Evolutionary conservation across 768 basidiomycete genomes (phyloP).

Genomic region (Macrolepiota fuliginosa): DNA sequence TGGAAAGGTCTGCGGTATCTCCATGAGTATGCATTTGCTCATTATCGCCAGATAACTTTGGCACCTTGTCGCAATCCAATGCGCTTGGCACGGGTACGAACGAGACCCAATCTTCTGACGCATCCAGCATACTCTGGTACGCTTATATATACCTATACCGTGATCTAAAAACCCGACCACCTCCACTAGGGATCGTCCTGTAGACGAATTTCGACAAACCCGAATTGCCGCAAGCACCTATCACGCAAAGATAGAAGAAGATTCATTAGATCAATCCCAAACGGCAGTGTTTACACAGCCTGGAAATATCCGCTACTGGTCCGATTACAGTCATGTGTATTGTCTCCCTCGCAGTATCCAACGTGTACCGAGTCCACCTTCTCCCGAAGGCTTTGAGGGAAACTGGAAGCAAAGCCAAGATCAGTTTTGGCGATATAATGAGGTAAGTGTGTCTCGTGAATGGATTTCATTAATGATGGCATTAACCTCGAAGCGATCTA

Average conservation of each 20-base stretch:
- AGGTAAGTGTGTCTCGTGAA: conserved; percentile 36
- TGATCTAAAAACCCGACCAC: neutral
- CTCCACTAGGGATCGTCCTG: conserved; percentile 11
- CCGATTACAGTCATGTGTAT: conserved; percentile 64
- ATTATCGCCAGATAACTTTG: conserved; percentile 56
- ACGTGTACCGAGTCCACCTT: conserved; percentile 53
- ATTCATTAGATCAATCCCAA: conserved; percentile 1
- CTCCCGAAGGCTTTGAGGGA: conserved; percentile 50
- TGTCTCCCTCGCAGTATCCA: conserved; percentile 68
- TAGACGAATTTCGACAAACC: conserved; percentile 15
- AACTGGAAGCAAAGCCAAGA: conserved; percentile 58
- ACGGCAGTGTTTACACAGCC: conserved; percentile 13
- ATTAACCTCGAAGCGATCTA: conserved; percentile 22
- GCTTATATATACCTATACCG: conserved; percentile 4
- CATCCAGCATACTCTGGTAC: conserved; percentile 14
- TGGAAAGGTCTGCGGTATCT: conserved; percentile 47
- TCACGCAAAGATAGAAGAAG: conserved; percentile 40
- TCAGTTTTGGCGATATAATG: conserved; percentile 49
- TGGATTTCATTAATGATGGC: neutral
- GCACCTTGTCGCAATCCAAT: conserved; percentile 45
- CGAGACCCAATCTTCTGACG: conserved; percentile 21
- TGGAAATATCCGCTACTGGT: conserved; percentile 57
- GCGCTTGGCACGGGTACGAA: conserved; percentile 29
- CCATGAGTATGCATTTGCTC: conserved; percentile 8
- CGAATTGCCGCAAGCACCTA: conserved; percentile 54